Conservation (phyloP, 2,329 filamentous ascomycete species). For the Seiridium unicorne region DNA sequence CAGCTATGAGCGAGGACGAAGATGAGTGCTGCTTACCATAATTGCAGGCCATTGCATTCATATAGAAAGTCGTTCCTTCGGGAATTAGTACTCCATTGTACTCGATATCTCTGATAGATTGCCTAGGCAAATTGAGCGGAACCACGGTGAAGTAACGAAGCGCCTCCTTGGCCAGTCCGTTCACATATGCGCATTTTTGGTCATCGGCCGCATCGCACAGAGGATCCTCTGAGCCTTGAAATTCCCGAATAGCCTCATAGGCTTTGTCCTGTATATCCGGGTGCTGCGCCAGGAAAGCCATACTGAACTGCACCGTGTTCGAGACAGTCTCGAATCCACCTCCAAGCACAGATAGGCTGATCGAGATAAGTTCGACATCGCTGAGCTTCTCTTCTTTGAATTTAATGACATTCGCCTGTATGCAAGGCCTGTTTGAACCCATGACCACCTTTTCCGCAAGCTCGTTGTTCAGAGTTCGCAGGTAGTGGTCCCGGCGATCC, state of each 20-base stretch:
- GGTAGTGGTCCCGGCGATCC: slow-evolving; percentile 65
- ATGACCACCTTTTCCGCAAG: slow-evolving; percentile 37
- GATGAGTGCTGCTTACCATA: slow-evolving; percentile 46
- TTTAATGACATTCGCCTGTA: slow-evolving; percentile 34
- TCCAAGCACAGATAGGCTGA: slow-evolving; percentile 79
- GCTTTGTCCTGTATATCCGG: slow-evolving; percentile 70
- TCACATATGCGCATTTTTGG: slow-evolving; percentile 61
- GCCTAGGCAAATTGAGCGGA: slow-evolving; percentile 59
- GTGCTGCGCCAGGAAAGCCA: slow-evolving; percentile 69
- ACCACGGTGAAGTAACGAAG: slow-evolving; percentile 63
- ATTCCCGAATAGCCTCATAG: slow-evolving; percentile 59
- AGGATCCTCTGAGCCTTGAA: slow-evolving; percentile 45
- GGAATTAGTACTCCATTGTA: slow-evolving; percentile 60
- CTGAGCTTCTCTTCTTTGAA: slow-evolving; percentile 41
- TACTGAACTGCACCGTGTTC: slow-evolving; percentile 75
- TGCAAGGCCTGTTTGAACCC: slow-evolving; percentile 39
- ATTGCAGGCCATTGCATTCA: slow-evolving; percentile 69
- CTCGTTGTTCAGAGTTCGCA: slow-evolving; percentile 64
- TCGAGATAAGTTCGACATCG: slow-evolving; percentile 70
- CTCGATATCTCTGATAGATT: slow-evolving; percentile 57
- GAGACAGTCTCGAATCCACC: slow-evolving; percentile 81
- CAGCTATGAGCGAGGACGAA: background rate
- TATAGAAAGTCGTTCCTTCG: slow-evolving; percentile 61
- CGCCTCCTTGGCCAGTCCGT: slow-evolving; percentile 62
- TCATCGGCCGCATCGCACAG: slow-evolving; percentile 67